Percentiles rank a stretch among this genome's conserved stretches.
These are phyloP conservation scores for Candida maesae DNA, from an alignment of 805 yeast species.

Conservation along the genomic window DNA sequence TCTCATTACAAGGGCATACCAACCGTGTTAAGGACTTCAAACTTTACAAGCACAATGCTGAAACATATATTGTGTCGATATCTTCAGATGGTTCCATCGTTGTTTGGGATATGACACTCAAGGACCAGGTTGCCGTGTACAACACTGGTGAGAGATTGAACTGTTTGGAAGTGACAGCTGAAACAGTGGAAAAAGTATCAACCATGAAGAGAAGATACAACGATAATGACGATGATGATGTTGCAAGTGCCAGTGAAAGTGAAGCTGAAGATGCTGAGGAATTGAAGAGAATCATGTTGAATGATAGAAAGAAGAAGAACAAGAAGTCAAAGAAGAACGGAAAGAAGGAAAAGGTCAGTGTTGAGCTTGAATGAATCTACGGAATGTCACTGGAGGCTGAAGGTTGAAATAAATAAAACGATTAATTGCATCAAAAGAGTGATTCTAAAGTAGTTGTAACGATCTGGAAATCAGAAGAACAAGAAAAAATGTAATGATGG, in stretches of 20 bases:
- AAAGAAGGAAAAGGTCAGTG: slow-evolving; percentile 45
- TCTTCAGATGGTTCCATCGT: slow-evolving; percentile 94
- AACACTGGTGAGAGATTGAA: slow-evolving; percentile 88
- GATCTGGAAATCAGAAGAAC: background rate
- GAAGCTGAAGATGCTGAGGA: slow-evolving; percentile 74
- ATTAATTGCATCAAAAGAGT: too few species aligned
- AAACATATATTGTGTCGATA: slow-evolving; percentile 65
- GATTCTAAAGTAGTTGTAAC: too few species aligned
- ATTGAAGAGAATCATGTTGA: slow-evolving; percentile 49
- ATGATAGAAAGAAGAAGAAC: slow-evolving; percentile 32
- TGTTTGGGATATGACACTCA: slow-evolving; percentile 70
- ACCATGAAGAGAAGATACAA: slow-evolving; percentile 60
- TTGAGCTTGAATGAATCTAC: slow-evolving; percentile 46
- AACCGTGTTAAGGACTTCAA: slow-evolving; percentile 79
- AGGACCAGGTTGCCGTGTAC: slow-evolving; percentile 86
- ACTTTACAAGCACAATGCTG: slow-evolving; percentile 36
- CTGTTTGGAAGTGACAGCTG: slow-evolving; percentile 76
- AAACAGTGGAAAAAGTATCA: slow-evolving; percentile 66
- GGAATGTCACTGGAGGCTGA: too few species aligned
- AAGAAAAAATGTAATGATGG: too few species aligned
- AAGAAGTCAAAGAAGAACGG: slow-evolving; percentile 37
- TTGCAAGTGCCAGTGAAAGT: slow-evolving; percentile 55
- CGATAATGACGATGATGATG: slow-evolving; percentile 31
- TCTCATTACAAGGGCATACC: slow-evolving; percentile 74
- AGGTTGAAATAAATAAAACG: slow-evolving; percentile 1